Base-by-base conservation (phyloP, 2,329 filamentous ascomycete species). In the Teratosphaeria destructans region DNA sequence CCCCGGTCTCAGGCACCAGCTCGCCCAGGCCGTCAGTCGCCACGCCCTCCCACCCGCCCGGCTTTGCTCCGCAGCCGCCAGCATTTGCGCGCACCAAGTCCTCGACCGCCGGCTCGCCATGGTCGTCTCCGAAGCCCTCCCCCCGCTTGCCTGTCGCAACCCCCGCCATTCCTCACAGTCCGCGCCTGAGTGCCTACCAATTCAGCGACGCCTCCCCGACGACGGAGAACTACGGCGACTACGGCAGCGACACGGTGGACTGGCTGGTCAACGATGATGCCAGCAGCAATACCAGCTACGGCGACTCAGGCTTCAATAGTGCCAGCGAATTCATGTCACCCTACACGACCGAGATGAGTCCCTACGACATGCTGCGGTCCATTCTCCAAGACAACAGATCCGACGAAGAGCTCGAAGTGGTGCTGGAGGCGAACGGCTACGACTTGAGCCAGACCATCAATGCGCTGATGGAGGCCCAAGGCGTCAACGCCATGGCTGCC, bases 301-400 rank as follows among this genome's bases (percentile, higher is more conserved):
- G 82, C 10, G 80, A 87, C 16, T 90, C 86, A 65, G 85, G 83
- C 37, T 81, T 93, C 61, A 92, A 90, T 69, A 87, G 85, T 52
- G 87, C 87, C 14, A 88, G 92, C 27, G 91, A 96, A 72, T 96
- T 84, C 76, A 79, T 86, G 55, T 78, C 79, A 61, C 78, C 81
- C 14, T 81, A 83, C 71, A 88, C 88, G 69, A 84, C 85, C 59
- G 92, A 97, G 70, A 97, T 99, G 93, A 95, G 90, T 60, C 93
- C 94, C 0, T 96, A 96, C 75, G 94, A 99, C 72, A 97, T 99
- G 84, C 81, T 99, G 59, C 89, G 94, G 62, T 96, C 93, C 5
- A 95, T 99, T 49, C 80, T 99, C 29, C 90, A 93, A 55, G 90
- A 94, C 67, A 86, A 90, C 58, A 87, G 89, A 69, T 88, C 90